Conservation (phyloP, 2,329 filamentous ascomycete species). For the Ilyonectria destructans region DNA sequence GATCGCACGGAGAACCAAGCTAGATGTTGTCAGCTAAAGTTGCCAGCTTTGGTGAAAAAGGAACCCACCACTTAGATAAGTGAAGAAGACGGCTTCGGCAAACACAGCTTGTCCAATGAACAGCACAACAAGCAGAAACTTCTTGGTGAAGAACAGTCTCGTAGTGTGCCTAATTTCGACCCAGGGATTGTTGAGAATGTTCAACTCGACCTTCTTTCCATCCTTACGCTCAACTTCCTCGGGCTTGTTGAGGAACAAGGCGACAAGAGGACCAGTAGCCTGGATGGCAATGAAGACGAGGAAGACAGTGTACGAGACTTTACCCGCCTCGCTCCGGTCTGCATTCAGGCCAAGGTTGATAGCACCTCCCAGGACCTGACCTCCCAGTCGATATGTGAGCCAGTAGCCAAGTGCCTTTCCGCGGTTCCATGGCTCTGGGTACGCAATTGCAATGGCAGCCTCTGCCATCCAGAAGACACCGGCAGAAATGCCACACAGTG, state of each 20-base stretch:
- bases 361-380: slow-evolving; percentile 80
- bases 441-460: slow-evolving; percentile 80
- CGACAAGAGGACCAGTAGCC: slow-evolving; percentile 75
- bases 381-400: slow-evolving; percentile 72
- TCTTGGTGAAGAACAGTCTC: slow-evolving; percentile 72
- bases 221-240: slow-evolving; percentile 76
- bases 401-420: slow-evolving; percentile 79
- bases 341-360: slow-evolving; percentile 80
- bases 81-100: slow-evolving; percentile 81
- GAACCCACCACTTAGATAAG: slow-evolving; percentile 65
- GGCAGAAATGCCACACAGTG: slow-evolving; percentile 79
- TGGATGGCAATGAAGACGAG: slow-evolving; percentile 81
- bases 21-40: slow-evolving; percentile 31
- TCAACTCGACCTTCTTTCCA: slow-evolving; percentile 73
- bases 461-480: slow-evolving; percentile 85
- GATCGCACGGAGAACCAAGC: slow-evolving; percentile 81
- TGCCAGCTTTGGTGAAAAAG: too few relatives aligned
- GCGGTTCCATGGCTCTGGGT: slow-evolving; percentile 79
- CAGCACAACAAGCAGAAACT: slow-evolving; percentile 76
- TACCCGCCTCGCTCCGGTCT: slow-evolving; percentile 70
- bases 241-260: slow-evolving; percentile 74
- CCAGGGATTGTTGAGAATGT: slow-evolving; percentile 70
- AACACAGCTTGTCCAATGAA: slow-evolving; percentile 82
- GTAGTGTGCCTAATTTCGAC: slow-evolving; percentile 74
- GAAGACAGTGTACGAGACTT: slow-evolving; percentile 80